Evolutionary conservation across 352 stramenopile genomes (phyloP).

Genomic region (Phytophthora agathidicida): DNA sequence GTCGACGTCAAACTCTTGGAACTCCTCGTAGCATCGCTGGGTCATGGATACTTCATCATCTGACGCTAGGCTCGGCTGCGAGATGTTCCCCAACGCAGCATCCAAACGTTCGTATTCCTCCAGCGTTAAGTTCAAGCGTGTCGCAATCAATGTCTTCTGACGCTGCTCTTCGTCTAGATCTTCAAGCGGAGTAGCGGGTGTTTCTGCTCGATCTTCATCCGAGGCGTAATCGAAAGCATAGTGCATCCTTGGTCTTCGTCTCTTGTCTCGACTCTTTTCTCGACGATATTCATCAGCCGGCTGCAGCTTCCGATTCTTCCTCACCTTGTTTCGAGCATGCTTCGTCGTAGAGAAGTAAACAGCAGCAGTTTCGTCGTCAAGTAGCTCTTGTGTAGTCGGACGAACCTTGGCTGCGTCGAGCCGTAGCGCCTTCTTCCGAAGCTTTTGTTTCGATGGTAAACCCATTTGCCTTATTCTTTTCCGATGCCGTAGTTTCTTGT

Average conservation of each 20-base stretch:
- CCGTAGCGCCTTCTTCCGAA: constrained; percentile 54
- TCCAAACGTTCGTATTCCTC: constrained; percentile 77
- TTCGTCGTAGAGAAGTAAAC: constrained; percentile 16
- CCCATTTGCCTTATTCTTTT: constrained; percentile 16
- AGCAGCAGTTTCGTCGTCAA: constrained; percentile 7
- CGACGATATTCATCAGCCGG: constrained; percentile 8
- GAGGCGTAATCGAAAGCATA: constrained; percentile 47
- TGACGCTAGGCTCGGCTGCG: constrained; percentile 1
- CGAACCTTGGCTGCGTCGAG: constrained; percentile 47
- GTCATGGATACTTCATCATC: constrained; percentile 40
- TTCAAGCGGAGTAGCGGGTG: constrained; percentile 25
- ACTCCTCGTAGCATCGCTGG: constrained; percentile 59
- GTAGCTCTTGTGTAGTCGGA: constrained; percentile 26
- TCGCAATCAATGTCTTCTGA: constrained; percentile 53
- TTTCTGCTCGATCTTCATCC: constrained; percentile 18
- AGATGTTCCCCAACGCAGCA: constrained; percentile 50
- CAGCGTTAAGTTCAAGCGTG: constrained; percentile 68
- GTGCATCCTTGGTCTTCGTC: constrained; percentile 25
- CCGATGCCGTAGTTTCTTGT: constrained; percentile 8
- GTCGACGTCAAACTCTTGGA: constrained; percentile 81
- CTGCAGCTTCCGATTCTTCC: constrained; percentile 12
- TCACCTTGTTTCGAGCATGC: constrained; percentile 14
- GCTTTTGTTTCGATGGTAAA: constrained; percentile 17
- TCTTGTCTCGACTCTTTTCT: not conserved
- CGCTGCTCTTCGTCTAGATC: constrained; percentile 59